These are phyloP conservation scores for Mycocentrospora acerina DNA, from an alignment of 2,329 filamentous ascomycete species.

Conservation along the genomic window DNA sequence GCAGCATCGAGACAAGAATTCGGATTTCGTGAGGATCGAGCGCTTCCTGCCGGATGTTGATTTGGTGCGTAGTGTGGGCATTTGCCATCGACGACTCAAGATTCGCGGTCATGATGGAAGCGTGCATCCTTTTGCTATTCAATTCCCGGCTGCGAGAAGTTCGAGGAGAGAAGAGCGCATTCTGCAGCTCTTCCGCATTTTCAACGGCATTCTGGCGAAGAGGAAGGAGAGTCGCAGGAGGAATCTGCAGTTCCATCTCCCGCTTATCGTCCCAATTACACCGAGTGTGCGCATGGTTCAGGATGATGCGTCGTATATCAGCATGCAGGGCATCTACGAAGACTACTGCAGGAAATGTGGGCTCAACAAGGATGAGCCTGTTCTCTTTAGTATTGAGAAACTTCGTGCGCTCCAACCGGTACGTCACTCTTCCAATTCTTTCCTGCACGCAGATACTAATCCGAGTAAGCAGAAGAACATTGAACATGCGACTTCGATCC, in stretches of 20 bases:
- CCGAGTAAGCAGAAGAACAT: constrained; percentile 57
- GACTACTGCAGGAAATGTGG: constrained; percentile 88
- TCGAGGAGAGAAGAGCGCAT: constrained; percentile 94
- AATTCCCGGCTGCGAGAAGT: constrained; percentile 90
- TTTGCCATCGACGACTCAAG: constrained; percentile 88
- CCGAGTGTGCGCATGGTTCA: constrained; percentile 94
- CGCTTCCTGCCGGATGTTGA: constrained; percentile 95
- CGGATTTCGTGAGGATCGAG: constrained; percentile 96
- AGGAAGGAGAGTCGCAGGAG: constrained; percentile 93
- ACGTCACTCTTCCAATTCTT: constrained; percentile 18
- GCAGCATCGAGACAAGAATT: constrained; percentile 97
- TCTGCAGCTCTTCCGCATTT: constrained; percentile 92
- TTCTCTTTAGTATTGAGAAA: constrained; percentile 94
- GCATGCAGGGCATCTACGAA: constrained; percentile 91
- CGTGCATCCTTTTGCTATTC: constrained; percentile 93
- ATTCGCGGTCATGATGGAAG: constrained; percentile 98
- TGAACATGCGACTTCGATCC: constrained; percentile 71
- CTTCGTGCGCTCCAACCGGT: constrained; percentile 65
- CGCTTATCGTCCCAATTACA: constrained; percentile 91
- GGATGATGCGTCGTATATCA: constrained; percentile 92
- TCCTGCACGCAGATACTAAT: constrained; percentile 9
- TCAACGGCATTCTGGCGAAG: constrained; percentile 88
- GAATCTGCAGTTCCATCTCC: constrained; percentile 94
- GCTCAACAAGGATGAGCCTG: constrained; percentile 91
- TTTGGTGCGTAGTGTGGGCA: constrained; percentile 83